Evolutionary conservation across 768 basidiomycete species (phyloP).

Genomic region (Tulasnella calospora): DNA sequence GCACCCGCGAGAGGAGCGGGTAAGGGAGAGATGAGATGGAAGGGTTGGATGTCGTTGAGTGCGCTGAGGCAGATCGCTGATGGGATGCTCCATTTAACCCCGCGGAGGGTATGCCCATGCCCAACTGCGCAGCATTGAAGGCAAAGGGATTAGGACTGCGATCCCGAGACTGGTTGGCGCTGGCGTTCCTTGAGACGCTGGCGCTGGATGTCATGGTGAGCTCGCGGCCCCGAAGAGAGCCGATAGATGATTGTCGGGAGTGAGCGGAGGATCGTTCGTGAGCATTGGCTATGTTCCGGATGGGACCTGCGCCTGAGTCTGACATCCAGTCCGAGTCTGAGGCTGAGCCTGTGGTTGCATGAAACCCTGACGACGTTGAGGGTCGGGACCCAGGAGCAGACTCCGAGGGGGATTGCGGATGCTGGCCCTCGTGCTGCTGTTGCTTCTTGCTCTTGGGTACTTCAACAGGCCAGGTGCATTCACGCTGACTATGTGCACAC

Average conservation of each 20-base stretch:
- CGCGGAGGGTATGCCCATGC: not conserved
- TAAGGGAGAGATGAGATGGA: slow-evolving; percentile 23
- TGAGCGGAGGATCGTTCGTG: slow-evolving; percentile 10
- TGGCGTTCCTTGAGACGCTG: not conserved
- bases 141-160: slow-evolving; percentile 24
- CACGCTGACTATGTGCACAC: slow-evolving; percentile 78
- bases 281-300: slow-evolving; percentile 6
- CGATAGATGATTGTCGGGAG: slow-evolving; percentile 7
- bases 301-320: slow-evolving; percentile 16
- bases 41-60: slow-evolving; percentile 16
- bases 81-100: not conserved
- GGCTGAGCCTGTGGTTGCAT: not conserved
- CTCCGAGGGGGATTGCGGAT: slow-evolving; percentile 7
- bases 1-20: slow-evolving; percentile 7
- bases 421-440: not conserved
- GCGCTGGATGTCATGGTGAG: slow-evolving; percentile 18
- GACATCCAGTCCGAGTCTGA: slow-evolving; percentile 21
- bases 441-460: slow-evolving; percentile 24
- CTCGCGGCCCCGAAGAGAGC: slow-evolving; percentile 4
- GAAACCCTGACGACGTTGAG: slow-evolving; percentile 8
- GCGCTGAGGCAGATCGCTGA: slow-evolving; percentile 20
- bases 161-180: slow-evolving; percentile 17
- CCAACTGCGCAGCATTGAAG: slow-evolving; percentile 17
- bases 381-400: slow-evolving; percentile 12
- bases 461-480: slow-evolving; percentile 36